Percentiles rank a stretch among this genome's conserved stretches.
phyloP scores from a whole-genome alignment of 768 basidiomycete genomes.

The Trametes punicea region DNA sequence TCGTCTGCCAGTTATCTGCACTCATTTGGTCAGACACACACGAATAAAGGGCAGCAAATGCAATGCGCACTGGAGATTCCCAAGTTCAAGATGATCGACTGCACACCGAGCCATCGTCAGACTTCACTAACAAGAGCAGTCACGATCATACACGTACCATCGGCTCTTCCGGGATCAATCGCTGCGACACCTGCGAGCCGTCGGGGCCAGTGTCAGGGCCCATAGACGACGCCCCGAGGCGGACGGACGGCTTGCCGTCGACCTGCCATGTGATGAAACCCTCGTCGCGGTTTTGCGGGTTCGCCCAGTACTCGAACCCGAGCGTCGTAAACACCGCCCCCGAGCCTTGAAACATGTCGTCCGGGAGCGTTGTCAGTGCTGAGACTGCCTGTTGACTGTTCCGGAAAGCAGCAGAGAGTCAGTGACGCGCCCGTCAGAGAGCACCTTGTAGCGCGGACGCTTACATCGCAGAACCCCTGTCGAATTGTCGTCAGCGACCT shows the following conservation, averaged over 20 bases:
- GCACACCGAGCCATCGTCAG: neutral
- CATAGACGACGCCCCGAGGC: slow-evolving; percentile 53
- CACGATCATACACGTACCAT: slow-evolving; percentile 29
- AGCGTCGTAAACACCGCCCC: slow-evolving; percentile 49
- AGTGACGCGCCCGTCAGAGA: neutral
- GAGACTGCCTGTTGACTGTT: slow-evolving; percentile 48
- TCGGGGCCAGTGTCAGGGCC: slow-evolving; percentile 39
- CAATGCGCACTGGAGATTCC: slow-evolving; percentile 50
- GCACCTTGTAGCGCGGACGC: neutral
- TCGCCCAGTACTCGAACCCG: slow-evolving; percentile 74
- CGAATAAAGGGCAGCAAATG: neutral
- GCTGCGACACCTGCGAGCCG: slow-evolving; percentile 53
- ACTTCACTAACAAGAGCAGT: neutral
- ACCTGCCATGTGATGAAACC: slow-evolving; percentile 79
- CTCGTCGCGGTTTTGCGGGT: slow-evolving; percentile 48
- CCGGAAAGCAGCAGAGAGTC: neutral
- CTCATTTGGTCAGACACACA: too few species aligned
- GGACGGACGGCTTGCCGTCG: slow-evolving; percentile 48
- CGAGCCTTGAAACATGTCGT: slow-evolving; percentile 55
- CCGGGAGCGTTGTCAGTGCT: slow-evolving; percentile 43
- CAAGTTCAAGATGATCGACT: slow-evolving; percentile 57
- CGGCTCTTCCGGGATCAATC: slow-evolving; percentile 58
- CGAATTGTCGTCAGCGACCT: neutral
- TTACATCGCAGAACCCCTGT: slow-evolving; percentile 50
- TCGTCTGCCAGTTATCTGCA: slow-evolving; percentile 62